Base-by-base conservation (phyloP, 192 early-diverging fungal genomes). In the Podila epigama region DNA sequence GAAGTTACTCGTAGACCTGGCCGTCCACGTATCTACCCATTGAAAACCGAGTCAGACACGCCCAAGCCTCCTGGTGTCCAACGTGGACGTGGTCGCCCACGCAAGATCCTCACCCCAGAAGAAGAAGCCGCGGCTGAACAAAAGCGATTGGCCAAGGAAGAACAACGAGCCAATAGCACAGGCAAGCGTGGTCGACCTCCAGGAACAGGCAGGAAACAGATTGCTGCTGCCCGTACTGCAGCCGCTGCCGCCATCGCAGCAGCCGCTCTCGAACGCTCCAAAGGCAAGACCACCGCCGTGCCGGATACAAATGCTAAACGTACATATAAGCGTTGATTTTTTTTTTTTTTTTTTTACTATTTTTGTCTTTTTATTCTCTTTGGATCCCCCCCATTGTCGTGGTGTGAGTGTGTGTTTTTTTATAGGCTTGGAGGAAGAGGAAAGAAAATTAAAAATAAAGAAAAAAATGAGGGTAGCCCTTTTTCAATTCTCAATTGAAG, bases 141-240 rank as follows among this genome's bases (percentile, higher is more conserved):
- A 3, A 28, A 54, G 11, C 52, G 44, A 16, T 48, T 48, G 44
- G 44, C 44, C 20, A 48, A 48, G 44, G 44, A 48, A 15, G n/a
- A 48, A 22, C n/a, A 48, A 22, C n/a, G 25, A 10, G 44, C 44
- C n/a, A 25, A 27, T 18, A 54, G 15, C n/a, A 53, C 64, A 9
- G 36, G 55, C 32, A 72, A 72, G 58, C 57, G 70, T 16, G 70
- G 70, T 25, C 44, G 70, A 1, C 70, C 70, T 35, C 50, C 52
- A 22, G 71, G 63, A 3, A 34, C 63, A 1, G 71, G 59, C 11
- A 75, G 66, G 64, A 75, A 66, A 22, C 22, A 37, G 20, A 10
- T 18, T 34, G 10, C 61, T 25, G 35, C 61, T 13, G 61, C 50
- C 1, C 20, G 25, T 15, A 29, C 59, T 13, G 29, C 53, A 13